Conservation (phyloP, 495 filamentous ascomycete species). For the Podospora pseudoanserina region DNA sequence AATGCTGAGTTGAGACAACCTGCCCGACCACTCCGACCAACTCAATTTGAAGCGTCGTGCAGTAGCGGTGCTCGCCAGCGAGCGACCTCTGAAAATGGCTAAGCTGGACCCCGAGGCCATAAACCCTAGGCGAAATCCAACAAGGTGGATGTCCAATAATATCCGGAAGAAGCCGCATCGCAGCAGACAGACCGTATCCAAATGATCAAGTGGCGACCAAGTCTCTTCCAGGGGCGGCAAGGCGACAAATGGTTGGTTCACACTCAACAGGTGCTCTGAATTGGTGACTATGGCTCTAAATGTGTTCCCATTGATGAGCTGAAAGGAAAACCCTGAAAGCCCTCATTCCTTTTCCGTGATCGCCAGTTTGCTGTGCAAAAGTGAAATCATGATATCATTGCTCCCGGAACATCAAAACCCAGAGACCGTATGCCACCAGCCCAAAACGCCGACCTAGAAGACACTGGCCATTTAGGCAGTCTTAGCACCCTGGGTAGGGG, state of each 20-base stretch:
- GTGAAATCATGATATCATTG: conserved; percentile 31
- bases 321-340: conserved; percentile 21
- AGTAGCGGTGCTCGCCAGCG: not conserved
- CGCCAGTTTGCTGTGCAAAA: conserved; percentile 23
- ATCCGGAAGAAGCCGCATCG: not conserved
- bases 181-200: not conserved
- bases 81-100: not conserved
- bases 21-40: too few species aligned
- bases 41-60: not conserved
- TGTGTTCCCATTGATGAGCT: conserved; percentile 12
- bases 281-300: conserved; percentile 34
- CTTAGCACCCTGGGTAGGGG: conserved; percentile 69
- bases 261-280: conserved; percentile 31
- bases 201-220: not conserved
- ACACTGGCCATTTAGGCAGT: conserved; percentile 24
- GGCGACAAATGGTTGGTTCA: not conserved
- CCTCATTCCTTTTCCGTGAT: conserved; percentile 27
- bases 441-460: conserved; percentile 30
- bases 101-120: not conserved
- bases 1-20: not conserved
- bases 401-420: conserved; percentile 23
- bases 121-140: not conserved
- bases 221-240: not conserved
- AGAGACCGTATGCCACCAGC: conserved; percentile 29
- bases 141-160: not conserved